These are phyloP conservation scores for Skeletonema costatum DNA, from an alignment of 108 stramenopile species.

Conservation along the genomic window DNA sequence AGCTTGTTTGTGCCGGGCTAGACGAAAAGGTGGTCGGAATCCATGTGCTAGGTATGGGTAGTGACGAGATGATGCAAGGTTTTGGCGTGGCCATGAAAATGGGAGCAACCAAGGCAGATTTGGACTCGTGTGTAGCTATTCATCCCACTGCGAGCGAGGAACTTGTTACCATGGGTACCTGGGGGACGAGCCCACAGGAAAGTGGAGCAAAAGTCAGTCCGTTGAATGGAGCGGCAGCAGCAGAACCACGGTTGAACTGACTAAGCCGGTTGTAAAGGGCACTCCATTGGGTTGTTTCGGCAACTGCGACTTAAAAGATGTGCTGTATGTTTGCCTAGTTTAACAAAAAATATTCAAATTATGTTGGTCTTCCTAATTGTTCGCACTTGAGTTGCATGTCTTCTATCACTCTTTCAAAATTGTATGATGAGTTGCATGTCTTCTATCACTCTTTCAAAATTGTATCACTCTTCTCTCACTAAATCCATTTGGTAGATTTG, in stretches of 20 bases:
- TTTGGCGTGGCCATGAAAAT: slow-evolving; percentile 91
- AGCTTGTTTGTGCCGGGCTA: slow-evolving; percentile 85
- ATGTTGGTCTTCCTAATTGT: neutral
- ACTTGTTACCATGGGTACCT: slow-evolving; percentile 87
- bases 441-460: neutral
- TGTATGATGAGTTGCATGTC: neutral
- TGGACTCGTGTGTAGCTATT: slow-evolving; percentile 94
- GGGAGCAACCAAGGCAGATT: slow-evolving; percentile 96
- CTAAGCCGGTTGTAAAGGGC: slow-evolving; percentile 18
- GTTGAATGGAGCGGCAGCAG: slow-evolving; percentile 65
- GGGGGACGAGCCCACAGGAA: slow-evolving; percentile 75
- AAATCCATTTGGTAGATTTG: neutral
- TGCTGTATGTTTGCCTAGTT: neutral
- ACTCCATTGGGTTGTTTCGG: neutral
- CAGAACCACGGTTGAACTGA: slow-evolving; percentile 52
- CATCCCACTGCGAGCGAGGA: slow-evolving; percentile 95
- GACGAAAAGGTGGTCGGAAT: slow-evolving; percentile 92
- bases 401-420: neutral
- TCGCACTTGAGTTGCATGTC: neutral
- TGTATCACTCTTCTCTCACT: neutral
- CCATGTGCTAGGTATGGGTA: slow-evolving; percentile 93
- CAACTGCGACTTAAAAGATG: neutral
- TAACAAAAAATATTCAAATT: neutral
- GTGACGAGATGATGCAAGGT: slow-evolving; percentile 97
- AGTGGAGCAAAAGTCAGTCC: slow-evolving; percentile 76